A percentile compares a stretch with the other conserved stretches of the same genome.
phyloP scores from a whole-genome alignment of 768 basidiomycete species.

The Rhizopogon salebrosus region DNA sequence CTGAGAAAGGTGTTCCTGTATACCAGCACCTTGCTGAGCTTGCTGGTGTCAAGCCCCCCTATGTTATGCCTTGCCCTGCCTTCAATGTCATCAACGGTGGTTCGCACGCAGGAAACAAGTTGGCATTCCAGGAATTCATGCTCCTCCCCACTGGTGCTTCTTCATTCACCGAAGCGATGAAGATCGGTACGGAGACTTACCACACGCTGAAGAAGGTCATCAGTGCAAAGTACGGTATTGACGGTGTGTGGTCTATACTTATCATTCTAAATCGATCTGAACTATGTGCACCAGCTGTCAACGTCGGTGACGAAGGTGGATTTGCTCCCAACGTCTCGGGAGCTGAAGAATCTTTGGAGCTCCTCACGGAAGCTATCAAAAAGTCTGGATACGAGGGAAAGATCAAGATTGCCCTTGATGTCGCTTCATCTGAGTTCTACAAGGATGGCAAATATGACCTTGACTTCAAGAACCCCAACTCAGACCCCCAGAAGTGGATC shows the following conservation, averaged over 20 bases:
- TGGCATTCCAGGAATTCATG: slow-evolving; percentile 99
- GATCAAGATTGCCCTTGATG: slow-evolving; percentile 97
- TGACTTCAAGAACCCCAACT: slow-evolving; percentile 99
- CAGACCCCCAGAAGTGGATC: slow-evolving; percentile 95
- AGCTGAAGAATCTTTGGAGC: slow-evolving; percentile 95
- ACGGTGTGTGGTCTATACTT: slow-evolving; percentile 52
- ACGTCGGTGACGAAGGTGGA: slow-evolving; percentile 99
- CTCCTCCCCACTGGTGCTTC: slow-evolving; percentile 90
- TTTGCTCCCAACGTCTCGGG: slow-evolving; percentile 98
- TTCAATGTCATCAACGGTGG: slow-evolving; percentile 99
- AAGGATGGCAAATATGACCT: slow-evolving; percentile 99
- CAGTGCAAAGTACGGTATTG: slow-evolving; percentile 97
- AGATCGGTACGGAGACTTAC: slow-evolving; percentile 97
- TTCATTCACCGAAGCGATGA: slow-evolving; percentile 94
- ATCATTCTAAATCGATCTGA: not conserved
- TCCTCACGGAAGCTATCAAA: slow-evolving; percentile 93
- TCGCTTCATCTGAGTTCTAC: slow-evolving; percentile 99
- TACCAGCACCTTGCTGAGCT: slow-evolving; percentile 96
- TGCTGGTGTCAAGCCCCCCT: slow-evolving; percentile 92
- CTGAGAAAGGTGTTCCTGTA: slow-evolving; percentile 90
- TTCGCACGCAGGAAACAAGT: slow-evolving; percentile 98
- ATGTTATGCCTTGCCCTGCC: slow-evolving; percentile 84
- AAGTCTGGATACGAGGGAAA: slow-evolving; percentile 98
- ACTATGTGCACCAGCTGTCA: slow-evolving; percentile 62
- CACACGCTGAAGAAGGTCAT: slow-evolving; percentile 99